Evolutionary conservation across 1,284 basidiomycete species (phyloP).

Genomic region (Moesziomyces globuligerus): DNA sequence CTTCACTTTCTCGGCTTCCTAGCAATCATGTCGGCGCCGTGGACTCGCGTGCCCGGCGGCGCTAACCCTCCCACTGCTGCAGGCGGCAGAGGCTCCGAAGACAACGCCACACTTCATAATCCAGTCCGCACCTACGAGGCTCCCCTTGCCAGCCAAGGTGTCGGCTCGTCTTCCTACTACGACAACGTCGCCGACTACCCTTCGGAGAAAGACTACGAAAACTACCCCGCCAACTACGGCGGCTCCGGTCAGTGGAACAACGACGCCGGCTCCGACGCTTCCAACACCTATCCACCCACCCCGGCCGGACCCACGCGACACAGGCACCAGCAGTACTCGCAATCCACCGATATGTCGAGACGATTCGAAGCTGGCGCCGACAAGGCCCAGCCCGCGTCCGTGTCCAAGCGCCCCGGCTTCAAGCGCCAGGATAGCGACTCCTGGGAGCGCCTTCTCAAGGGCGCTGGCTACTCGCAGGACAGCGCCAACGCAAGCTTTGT

Average conservation of each 20-base stretch:
- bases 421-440: slow-evolving; percentile 48
- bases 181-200: slow-evolving; percentile 24
- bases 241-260: slow-evolving; percentile 36
- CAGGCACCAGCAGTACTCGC: slow-evolving; percentile 20
- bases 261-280: slow-evolving; percentile 19
- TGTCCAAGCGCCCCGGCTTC: slow-evolving; percentile 20
- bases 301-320: slow-evolving; percentile 3
- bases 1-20: no score
- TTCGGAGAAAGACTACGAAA: slow-evolving; percentile 38
- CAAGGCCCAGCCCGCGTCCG: slow-evolving; percentile 11
- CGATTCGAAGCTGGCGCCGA: slow-evolving; percentile 12
- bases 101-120: slow-evolving; percentile 20
- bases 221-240: slow-evolving; percentile 29
- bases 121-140: slow-evolving; percentile 33
- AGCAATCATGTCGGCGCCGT: slow-evolving; percentile 39
- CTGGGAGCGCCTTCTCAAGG: slow-evolving; percentile 47
- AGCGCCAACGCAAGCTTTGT: slow-evolving; percentile 42
- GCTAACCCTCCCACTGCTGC: slow-evolving; percentile 1
- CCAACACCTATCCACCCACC: slow-evolving; percentile 29
- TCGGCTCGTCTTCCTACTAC: slow-evolving; percentile 28
- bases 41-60: slow-evolving; percentile 39
- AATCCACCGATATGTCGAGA: slow-evolving; percentile 23
- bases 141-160: slow-evolving; percentile 31
- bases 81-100: slow-evolving; percentile 15
- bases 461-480: slow-evolving; percentile 41